Evolutionary conservation across 768 basidiomycete species (phyloP).

Genomic region (Cystobasidium onofrii): DNA sequence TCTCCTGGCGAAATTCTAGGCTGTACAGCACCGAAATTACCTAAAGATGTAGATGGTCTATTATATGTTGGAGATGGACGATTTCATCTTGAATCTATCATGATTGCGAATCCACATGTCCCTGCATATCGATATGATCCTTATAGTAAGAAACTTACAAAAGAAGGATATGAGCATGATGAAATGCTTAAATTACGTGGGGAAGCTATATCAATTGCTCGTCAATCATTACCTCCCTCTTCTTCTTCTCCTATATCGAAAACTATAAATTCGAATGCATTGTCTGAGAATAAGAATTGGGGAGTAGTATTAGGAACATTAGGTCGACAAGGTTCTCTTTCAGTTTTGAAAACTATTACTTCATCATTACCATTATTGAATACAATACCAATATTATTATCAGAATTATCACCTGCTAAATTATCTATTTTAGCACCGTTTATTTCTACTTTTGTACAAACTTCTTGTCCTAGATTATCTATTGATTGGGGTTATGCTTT

Average conservation of each 20-base stretch:
- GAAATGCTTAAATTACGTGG: slow-evolving; percentile 73
- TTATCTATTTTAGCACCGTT: slow-evolving; percentile 71
- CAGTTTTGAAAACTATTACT: slow-evolving; percentile 74
- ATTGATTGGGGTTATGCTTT: slow-evolving; percentile 99
- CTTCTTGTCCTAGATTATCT: slow-evolving; percentile 87
- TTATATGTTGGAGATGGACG: slow-evolving; percentile 95
- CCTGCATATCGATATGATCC: slow-evolving; percentile 98
- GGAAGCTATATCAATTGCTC: slow-evolving; percentile 66
- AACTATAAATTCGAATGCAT: background rate
- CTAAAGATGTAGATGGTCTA: slow-evolving; percentile 69
- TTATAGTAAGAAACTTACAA: slow-evolving; percentile 91
- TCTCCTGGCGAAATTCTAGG: slow-evolving; percentile 95
- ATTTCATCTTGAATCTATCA: slow-evolving; percentile 95
- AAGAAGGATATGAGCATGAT: slow-evolving; percentile 78
- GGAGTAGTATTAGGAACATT: slow-evolving; percentile 88
- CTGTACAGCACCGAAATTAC: slow-evolving; percentile 80
- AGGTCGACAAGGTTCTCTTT: slow-evolving; percentile 85
- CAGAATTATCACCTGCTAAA: slow-evolving; percentile 93
- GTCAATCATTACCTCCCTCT: slow-evolving; percentile 53
- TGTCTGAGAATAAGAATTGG: slow-evolving; percentile 52
- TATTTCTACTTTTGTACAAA: slow-evolving; percentile 85
- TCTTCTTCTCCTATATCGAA: background rate
- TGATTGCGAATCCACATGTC: slow-evolving; percentile 84
- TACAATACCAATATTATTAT: slow-evolving; percentile 76
- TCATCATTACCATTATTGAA: slow-evolving; percentile 41